A percentile compares a stretch with the other conserved stretches of the same genome.
Conservation (phyloP, 2,329 filamentous ascomycete genomes). For the Parastagonospora nodorum region DNA sequence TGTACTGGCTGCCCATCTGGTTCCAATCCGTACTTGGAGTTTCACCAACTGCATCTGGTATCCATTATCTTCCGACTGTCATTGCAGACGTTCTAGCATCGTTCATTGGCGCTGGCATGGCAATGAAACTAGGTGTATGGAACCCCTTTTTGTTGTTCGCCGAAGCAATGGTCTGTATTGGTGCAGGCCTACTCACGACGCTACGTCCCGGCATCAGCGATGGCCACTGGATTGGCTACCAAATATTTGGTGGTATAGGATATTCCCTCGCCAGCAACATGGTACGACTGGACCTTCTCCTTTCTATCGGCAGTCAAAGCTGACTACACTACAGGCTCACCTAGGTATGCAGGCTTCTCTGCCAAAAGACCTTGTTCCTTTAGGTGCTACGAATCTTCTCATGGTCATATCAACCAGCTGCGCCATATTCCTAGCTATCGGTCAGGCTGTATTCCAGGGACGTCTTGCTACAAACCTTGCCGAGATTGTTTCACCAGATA, state of each 20-base stretch:
- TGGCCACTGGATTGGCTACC: background rate
- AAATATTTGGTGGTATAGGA: background rate
- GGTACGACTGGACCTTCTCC: background rate
- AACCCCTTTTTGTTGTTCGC: background rate
- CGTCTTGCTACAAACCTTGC: no score
- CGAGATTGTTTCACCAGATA: no score
- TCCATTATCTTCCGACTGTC: slow-evolving; percentile 37
- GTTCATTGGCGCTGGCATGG: background rate
- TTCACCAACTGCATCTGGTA: slow-evolving; percentile 37
- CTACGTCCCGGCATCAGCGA: background rate
- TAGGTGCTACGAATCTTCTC: background rate
- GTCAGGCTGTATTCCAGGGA: slow-evolving; percentile 15
- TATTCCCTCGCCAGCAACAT: background rate
- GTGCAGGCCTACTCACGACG: background rate
- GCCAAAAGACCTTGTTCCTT: background rate
- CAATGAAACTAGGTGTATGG: background rate
- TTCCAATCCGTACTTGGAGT: slow-evolving; percentile 46
- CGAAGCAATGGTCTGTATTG: background rate
- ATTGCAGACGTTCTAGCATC: background rate
- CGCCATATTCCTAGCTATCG: slow-evolving; percentile 6
- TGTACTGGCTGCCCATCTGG: slow-evolving; percentile 32
- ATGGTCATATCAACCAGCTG: background rate
- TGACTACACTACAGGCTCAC: background rate
- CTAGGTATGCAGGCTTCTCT: background rate
- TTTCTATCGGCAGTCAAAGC: background rate